A percentile compares a stretch with the other conserved stretches of the same genome.
Evolutionary conservation across 805 yeast genomes (phyloP).

Genomic region (Ogataea sp.): DNA sequence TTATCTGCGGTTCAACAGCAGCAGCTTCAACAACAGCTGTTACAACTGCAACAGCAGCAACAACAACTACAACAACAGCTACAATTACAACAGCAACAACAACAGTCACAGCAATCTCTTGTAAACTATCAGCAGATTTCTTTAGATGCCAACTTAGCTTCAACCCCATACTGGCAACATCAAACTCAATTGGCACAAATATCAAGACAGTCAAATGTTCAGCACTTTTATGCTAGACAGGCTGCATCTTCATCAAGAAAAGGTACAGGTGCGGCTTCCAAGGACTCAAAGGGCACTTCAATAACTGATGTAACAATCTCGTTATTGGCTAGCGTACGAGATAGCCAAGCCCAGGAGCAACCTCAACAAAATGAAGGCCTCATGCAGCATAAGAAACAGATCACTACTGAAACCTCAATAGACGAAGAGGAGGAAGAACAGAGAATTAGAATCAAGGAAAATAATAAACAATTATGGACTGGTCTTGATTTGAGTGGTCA

Average conservation of each 20-base stretch:
- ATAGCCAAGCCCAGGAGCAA: slow-evolving; percentile 14
- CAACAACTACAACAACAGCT: slow-evolving; percentile 22
- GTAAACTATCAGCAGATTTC: slow-evolving; percentile 15
- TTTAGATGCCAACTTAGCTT: slow-evolving; percentile 27
- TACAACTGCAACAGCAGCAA: slow-evolving; percentile 23
- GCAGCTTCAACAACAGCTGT: slow-evolving; percentile 8
- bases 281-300: slow-evolving; percentile 24
- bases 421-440: slow-evolving; percentile 62
- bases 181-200: slow-evolving; percentile 66
- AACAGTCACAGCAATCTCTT: slow-evolving; percentile 17
- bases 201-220: slow-evolving; percentile 57
- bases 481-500: slow-evolving; percentile 90
- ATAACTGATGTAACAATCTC: slow-evolving; percentile 34
- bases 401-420: slow-evolving; percentile 25
- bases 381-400: slow-evolving; percentile 26
- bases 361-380: slow-evolving; percentile 14
- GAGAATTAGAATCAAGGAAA: slow-evolving; percentile 48
- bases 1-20: slow-evolving; percentile 15
- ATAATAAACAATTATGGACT: slow-evolving; percentile 85
- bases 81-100: slow-evolving; percentile 18
- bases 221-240: slow-evolving; percentile 79
- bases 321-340: slow-evolving; percentile 24
- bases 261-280: slow-evolving; percentile 22
- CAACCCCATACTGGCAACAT: slow-evolving; percentile 63
- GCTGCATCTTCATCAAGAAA: slow-evolving; percentile 65